These are phyloP conservation scores for Pisolithus tinctorius DNA, from an alignment of 768 basidiomycete genomes.

Conservation along the genomic window DNA sequence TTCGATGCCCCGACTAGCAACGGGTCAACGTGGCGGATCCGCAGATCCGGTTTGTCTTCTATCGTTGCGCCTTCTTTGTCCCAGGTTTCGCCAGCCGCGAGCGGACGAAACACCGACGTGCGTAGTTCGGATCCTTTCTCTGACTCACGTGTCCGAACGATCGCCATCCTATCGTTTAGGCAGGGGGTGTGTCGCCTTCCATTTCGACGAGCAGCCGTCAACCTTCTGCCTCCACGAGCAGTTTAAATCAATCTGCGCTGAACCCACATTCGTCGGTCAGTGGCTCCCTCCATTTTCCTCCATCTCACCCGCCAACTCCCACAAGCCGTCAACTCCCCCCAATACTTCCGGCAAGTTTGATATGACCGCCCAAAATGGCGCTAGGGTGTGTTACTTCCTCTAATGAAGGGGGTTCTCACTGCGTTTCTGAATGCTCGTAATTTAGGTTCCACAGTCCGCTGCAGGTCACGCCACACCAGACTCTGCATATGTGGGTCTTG, in stretches of 20 bases:
- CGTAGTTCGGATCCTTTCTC: slow-evolving; percentile 8
- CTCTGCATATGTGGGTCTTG: slow-evolving; percentile 17
- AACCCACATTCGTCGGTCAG: slow-evolving; percentile 9
- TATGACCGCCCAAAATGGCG: not conserved
- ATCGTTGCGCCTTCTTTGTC: slow-evolving; percentile 1
- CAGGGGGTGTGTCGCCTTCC: slow-evolving; percentile 9
- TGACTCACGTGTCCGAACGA: slow-evolving; percentile 9
- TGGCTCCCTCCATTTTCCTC: slow-evolving; percentile 2
- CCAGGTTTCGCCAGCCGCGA: slow-evolving; percentile 3
- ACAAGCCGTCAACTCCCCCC: slow-evolving; percentile 6
- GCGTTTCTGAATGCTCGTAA: not conserved
- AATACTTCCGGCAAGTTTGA: not conserved
- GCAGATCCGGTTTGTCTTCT: not conserved
- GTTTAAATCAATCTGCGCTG: slow-evolving; percentile 3
- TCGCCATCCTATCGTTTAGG: slow-evolving; percentile 6
- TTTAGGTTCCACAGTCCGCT: slow-evolving; percentile 5
- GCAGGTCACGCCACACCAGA: slow-evolving; percentile 5
- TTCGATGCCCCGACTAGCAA: not conserved
- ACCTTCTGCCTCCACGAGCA: slow-evolving; percentile 6
- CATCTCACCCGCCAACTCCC: slow-evolving; percentile 8
- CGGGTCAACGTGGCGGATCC: slow-evolving; percentile 10
- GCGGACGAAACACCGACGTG: slow-evolving; percentile 7
- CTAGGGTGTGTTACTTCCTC: not conserved
- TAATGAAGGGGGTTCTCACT: not conserved
- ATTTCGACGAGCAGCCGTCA: slow-evolving; percentile 1